A percentile compares a stretch with the other conserved stretches of the same genome.
These are phyloP conservation scores for Geotrichum carabidarum DNA, from an alignment of 1,139 yeast genomes.

Conservation along the genomic window DNA sequence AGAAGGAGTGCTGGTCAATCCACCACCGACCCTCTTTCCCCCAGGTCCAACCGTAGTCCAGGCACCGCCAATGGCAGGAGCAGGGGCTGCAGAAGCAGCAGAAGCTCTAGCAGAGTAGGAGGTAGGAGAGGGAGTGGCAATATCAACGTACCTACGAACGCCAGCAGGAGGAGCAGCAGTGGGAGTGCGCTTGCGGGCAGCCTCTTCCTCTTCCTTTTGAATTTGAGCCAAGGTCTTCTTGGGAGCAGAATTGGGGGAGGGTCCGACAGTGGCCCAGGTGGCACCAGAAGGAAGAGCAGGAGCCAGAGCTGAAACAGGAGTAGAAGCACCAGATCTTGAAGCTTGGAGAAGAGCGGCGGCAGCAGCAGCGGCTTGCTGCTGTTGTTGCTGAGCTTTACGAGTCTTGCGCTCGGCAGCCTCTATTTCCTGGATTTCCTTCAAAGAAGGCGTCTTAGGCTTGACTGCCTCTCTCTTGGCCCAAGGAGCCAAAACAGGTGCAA, in stretches of 20 bases:
- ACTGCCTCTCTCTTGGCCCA: conserved; percentile 43
- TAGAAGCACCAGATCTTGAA: conserved; percentile 23
- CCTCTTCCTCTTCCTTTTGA: conserved; percentile 46
- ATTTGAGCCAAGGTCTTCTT: conserved; percentile 46
- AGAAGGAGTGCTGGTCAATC: conserved; percentile 21
- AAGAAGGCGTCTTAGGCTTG: conserved; percentile 46
- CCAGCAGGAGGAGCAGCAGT: conserved; percentile 10
- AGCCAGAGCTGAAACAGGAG: conserved; percentile 19
- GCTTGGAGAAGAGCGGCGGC: conserved; percentile 25
- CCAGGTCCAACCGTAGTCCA: conserved; percentile 41
- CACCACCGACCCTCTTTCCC: conserved; percentile 31
- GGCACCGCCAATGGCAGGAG: conserved; percentile 28
- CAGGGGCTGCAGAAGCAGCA: conserved; percentile 26
- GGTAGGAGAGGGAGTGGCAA: conserved; percentile 17
- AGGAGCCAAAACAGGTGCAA: conserved; percentile 37
- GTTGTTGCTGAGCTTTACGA: conserved; percentile 30
- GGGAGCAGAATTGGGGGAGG: conserved; percentile 30
- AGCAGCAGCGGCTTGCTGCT: conserved; percentile 34
- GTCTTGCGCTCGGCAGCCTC: conserved; percentile 49
- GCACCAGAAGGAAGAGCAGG: conserved; percentile 47
- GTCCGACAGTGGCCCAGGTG: conserved; percentile 50
- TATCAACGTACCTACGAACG: conserved; percentile 20
- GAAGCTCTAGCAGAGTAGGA: conserved; percentile 24
- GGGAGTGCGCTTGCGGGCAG: conserved; percentile 34
- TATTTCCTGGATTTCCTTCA: conserved; percentile 64